These are phyloP conservation scores for Solanum peruvianum DNA, from an alignment of 257 asterid species.

Conservation along the genomic window DNA sequence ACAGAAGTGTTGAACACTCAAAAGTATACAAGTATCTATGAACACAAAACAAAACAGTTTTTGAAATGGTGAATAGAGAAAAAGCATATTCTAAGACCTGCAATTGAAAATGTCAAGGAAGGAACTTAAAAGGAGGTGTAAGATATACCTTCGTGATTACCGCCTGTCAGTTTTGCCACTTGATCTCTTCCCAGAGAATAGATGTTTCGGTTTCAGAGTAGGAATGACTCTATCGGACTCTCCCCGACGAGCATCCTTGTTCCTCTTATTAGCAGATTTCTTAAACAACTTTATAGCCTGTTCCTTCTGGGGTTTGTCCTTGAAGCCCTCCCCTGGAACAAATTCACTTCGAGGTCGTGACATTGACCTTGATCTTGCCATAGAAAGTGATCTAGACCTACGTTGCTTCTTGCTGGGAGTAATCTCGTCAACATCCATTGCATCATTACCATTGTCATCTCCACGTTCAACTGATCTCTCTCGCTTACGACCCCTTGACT, in stretches of 20 bases:
- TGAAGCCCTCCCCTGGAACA: slow-evolving; percentile 83
- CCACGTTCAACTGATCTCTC: slow-evolving; percentile 51
- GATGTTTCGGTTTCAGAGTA: slow-evolving; percentile 65
- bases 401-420: slow-evolving; percentile 61
- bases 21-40: neutral
- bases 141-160: slow-evolving; percentile 35
- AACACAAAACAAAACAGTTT: neutral
- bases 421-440: slow-evolving; percentile 67
- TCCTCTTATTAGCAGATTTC: slow-evolving; percentile 48
- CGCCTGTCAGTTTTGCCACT: slow-evolving; percentile 83
- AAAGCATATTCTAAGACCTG: neutral
- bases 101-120: neutral
- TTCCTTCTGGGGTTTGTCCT: slow-evolving; percentile 59
- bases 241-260: slow-evolving; percentile 79
- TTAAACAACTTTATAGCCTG: slow-evolving; percentile 61
- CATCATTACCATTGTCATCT: slow-evolving; percentile 14
- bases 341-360: slow-evolving; percentile 62
- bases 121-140: neutral
- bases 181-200: slow-evolving; percentile 80
- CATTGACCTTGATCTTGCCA: slow-evolving; percentile 39
- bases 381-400: slow-evolving; percentile 2
- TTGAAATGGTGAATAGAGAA: neutral
- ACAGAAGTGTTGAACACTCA: neutral
- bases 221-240: slow-evolving; percentile 91
- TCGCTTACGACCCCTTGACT: slow-evolving; percentile 85